Base-by-base conservation (phyloP, 139 green algal species). In the Tetraselmis striata region DNA sequence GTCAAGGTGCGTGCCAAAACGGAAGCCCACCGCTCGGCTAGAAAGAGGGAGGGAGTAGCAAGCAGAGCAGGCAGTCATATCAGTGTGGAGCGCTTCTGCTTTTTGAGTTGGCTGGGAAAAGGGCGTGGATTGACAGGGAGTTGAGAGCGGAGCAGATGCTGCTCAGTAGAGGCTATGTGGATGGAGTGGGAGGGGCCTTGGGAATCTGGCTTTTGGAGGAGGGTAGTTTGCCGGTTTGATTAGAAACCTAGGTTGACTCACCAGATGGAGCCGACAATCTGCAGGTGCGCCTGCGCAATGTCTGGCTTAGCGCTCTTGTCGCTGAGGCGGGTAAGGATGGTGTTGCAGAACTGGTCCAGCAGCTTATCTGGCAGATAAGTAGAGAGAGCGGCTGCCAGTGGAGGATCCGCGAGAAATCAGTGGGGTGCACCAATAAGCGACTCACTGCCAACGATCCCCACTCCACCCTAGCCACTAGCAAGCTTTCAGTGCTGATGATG, bases 211-310 rank as follows among this genome's bases (percentile, higher is more conserved):
- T n/a, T n/a, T n/a, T n/a, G n/a, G n/a, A n/a, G n/a, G n/a, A n/a
- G n/a, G n/a, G n/a, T n/a, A n/a, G n/a, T n/a, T n/a, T n/a, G n/a
- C n/a, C n/a, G n/a, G n/a, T n/a, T n/a, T n/a, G n/a, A n/a, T n/a
- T n/a, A n/a, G n/a, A n/a, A n/a, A n/a, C n/a, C n/a, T n/a, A n/a
- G n/a, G 45, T 5, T 28, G 25, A 2, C 83, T 1, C 82, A 95
- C 92, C 93, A 94, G 75, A 97, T 79, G 2, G 89, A 83, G 1
- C 88, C 95, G 28, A 98, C 74, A 0, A 90, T 89, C 81, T 96
- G 92, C 18, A 97, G 89, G 80, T 95, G 95, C 5, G 89, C 93
- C 32, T 89, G 85, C 1, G 84, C 87, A 0, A 89, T 80, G 59
- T 97, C 94, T 1, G 85, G 30, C 75, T 93, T 94, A 45, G 88